A percentile compares a stretch with the other conserved stretches of the same genome.
These are phyloP conservation scores for Globisporangium okanoganense DNA, from an alignment of 352 stramenopile genomes.

Conservation along the genomic window DNA sequence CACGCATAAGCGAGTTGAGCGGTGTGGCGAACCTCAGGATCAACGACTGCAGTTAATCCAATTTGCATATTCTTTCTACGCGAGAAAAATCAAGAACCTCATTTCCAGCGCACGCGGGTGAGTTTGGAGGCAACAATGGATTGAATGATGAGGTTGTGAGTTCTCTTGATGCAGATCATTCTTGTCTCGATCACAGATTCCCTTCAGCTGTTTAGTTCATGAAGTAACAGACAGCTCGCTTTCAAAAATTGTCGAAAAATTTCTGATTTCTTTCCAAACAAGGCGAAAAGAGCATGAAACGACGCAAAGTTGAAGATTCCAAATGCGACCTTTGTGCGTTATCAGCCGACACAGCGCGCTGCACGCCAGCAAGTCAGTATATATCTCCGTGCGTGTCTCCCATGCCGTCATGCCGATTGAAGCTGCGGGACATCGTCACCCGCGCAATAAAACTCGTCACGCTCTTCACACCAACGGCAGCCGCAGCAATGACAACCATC, in stretches of 20 bases:
- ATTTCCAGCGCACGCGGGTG: no score
- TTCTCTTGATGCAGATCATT: no score
- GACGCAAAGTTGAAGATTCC: background rate
- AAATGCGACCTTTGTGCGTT: background rate
- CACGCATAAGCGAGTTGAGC: constrained; percentile 30
- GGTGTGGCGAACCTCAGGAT: background rate
- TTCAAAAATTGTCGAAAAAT: no score
- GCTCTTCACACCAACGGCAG: background rate
- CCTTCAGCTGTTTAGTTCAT: no score
- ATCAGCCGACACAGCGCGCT: no score
- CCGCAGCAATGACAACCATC: background rate
- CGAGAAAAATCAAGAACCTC: no score
- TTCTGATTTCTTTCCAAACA: background rate
- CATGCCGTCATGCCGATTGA: background rate
- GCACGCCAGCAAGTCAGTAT: no score
- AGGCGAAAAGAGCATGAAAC: background rate
- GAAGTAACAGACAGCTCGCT: no score
- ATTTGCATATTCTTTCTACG: constrained; percentile 1
- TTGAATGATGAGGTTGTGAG: no score
- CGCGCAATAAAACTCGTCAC: background rate
- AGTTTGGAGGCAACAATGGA: no score
- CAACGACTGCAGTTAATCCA: background rate
- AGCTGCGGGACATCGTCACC: background rate
- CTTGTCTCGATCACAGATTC: no score
- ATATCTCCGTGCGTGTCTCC: background rate